phyloP scores from a whole-genome alignment of 1,284 basidiomycete genomes.

The Xanthoconium separans region DNA sequence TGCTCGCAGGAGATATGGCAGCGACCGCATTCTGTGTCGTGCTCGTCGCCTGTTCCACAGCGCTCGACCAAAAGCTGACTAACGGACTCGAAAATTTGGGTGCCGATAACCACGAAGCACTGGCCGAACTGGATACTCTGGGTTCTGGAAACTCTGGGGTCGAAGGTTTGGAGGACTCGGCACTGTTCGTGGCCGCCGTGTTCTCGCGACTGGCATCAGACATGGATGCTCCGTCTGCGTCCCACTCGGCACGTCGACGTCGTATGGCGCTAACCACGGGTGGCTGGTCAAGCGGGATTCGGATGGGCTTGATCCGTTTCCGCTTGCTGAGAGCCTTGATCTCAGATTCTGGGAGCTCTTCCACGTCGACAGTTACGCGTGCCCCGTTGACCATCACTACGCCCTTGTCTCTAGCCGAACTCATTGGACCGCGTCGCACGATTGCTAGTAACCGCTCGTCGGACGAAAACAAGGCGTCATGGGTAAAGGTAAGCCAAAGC shows the following conservation, averaged over 20 bases:
- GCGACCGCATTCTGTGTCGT: slow-evolving; percentile 74
- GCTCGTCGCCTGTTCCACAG: slow-evolving; percentile 68
- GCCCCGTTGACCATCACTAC: slow-evolving; percentile 89
- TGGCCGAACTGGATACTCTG: slow-evolving; percentile 3
- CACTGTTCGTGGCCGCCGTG: slow-evolving; percentile 20
- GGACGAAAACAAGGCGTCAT: slow-evolving; percentile 76
- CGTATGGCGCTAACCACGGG: slow-evolving; percentile 76
- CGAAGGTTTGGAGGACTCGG: slow-evolving; percentile 27
- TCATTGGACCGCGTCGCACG: slow-evolving; percentile 69
- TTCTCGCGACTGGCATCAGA: slow-evolving; percentile 14
- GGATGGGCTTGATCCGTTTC: slow-evolving; percentile 84
- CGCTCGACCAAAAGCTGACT: slow-evolving; percentile 68
- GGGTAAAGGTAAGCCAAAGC: slow-evolving; percentile 93
- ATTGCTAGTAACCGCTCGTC: slow-evolving; percentile 75
- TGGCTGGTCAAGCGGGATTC: slow-evolving; percentile 91
- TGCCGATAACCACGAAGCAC: slow-evolving; percentile 44
- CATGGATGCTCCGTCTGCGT: slow-evolving; percentile 35
- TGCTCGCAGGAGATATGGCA: slow-evolving; percentile 58
- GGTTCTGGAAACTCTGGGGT: slow-evolving; percentile 21
- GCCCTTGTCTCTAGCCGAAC: slow-evolving; percentile 68
- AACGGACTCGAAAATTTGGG: slow-evolving; percentile 71
- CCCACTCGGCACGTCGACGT: slow-evolving; percentile 66
- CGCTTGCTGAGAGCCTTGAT: slow-evolving; percentile 79
- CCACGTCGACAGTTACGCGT: slow-evolving; percentile 83
- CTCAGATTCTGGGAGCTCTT: slow-evolving; percentile 89